Evolutionary conservation across 768 basidiomycete species (phyloP).

Genomic region (Agrocybe pediades): DNA sequence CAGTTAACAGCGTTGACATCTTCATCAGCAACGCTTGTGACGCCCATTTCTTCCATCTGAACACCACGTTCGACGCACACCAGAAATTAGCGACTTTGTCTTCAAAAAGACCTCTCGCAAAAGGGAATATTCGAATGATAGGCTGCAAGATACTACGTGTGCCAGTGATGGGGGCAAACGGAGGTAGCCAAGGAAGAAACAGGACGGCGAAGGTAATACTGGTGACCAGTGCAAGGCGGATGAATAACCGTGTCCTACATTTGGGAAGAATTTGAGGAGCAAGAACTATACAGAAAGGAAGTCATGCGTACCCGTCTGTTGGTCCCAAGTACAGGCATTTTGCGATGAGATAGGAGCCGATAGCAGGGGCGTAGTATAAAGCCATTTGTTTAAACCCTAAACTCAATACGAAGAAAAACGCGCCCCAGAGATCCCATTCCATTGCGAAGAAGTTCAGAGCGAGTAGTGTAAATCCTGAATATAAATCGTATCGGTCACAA

Average conservation of each 20-base stretch:
- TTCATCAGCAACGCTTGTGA: constrained; percentile 53
- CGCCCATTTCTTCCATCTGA: constrained; percentile 79
- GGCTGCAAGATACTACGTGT: constrained; percentile 51
- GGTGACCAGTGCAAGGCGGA: constrained; percentile 67
- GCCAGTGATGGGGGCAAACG: constrained; percentile 51
- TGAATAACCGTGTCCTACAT: constrained; percentile 57
- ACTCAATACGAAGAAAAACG: constrained; percentile 79
- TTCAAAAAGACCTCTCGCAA: constrained; percentile 88
- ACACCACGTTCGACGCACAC: constrained; percentile 87
- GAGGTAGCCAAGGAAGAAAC: constrained; percentile 80
- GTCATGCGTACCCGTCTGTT: constrained; percentile 57
- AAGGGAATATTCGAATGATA: constrained; percentile 86
- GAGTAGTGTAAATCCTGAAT: constrained; percentile 65
- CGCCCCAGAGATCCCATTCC: constrained; percentile 74
- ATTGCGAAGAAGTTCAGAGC: constrained; percentile 70
- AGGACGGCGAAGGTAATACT: constrained; percentile 62
- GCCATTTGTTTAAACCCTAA: constrained; percentile 97
- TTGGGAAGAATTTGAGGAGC: not conserved
- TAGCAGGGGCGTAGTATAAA: constrained; percentile 88
- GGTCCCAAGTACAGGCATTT: constrained; percentile 87
- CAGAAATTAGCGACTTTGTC: constrained; percentile 98
- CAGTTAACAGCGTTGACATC: constrained; percentile 67
- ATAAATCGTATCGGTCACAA: not conserved
- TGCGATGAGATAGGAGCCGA: constrained; percentile 88
- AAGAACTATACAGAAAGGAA: not conserved